Conservation (phyloP, 1,284 basidiomycete species). For the Ceratobasidium theobromae region DNA sequence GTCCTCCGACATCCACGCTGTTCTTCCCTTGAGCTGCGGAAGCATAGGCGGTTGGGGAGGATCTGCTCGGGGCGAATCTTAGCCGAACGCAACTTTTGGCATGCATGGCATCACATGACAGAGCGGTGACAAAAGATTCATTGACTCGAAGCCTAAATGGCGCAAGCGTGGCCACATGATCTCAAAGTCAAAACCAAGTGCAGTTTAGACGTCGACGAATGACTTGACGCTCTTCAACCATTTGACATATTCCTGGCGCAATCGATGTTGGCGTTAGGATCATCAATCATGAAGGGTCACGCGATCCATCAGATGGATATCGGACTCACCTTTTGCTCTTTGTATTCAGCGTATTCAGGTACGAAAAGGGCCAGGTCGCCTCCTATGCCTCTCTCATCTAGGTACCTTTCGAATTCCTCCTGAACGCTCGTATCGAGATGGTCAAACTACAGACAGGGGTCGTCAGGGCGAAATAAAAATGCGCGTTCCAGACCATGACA, state of each 20-base stretch:
- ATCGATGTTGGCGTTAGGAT: slow-evolving; percentile 8
- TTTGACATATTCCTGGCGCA: slow-evolving; percentile 29
- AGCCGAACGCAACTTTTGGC: not conserved
- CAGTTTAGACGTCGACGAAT: slow-evolving; percentile 24
- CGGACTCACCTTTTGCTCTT: slow-evolving; percentile 79
- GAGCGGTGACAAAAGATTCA: slow-evolving; percentile 28
- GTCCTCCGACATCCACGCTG: not conserved
- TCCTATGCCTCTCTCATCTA: slow-evolving; percentile 86
- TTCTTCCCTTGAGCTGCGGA: not conserved
- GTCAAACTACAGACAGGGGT: slow-evolving; percentile 66
- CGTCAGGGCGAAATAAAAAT: slow-evolving; percentile 30
- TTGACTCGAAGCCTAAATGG: slow-evolving; percentile 19
- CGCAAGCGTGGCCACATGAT: slow-evolving; percentile 19
- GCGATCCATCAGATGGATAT: not conserved
- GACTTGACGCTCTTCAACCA: slow-evolving; percentile 26
- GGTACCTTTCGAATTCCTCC: slow-evolving; percentile 79
- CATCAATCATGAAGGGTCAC: not conserved
- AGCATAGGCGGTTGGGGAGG: slow-evolving; percentile 8
- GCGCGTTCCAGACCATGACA: slow-evolving; percentile 39
- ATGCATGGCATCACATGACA: slow-evolving; percentile 20
- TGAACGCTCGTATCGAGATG: slow-evolving; percentile 87
- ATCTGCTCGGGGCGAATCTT: not conserved
- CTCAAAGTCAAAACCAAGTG: slow-evolving; percentile 6
- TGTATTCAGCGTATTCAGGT: slow-evolving; percentile 80
- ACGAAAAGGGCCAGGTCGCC: slow-evolving; percentile 79